A percentile compares a stretch with the other conserved stretches of the same genome.
These are phyloP conservation scores for Apiospora arundinis DNA, from an alignment of 2,329 filamentous ascomycete species.

Conservation along the genomic window DNA sequence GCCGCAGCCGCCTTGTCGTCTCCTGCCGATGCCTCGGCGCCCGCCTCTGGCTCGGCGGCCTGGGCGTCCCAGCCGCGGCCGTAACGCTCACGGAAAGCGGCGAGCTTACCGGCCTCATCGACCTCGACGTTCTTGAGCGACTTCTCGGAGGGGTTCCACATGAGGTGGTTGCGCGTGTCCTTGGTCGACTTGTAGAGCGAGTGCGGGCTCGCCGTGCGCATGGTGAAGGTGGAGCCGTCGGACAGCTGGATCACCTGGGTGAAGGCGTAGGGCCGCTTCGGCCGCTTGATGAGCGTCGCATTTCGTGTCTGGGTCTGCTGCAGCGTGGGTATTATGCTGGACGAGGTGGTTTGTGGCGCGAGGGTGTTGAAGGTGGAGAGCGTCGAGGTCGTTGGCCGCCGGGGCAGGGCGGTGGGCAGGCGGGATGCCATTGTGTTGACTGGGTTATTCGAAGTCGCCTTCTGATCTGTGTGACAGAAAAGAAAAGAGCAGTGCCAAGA, in stretches of 20 bases:
- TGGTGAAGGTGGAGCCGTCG: slow-evolving; percentile 85
- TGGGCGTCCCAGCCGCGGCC: slow-evolving; percentile 79
- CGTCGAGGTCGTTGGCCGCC: slow-evolving; percentile 23
- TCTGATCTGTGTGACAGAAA: not conserved
- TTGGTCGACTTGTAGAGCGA: slow-evolving; percentile 69
- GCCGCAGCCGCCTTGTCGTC: slow-evolving; percentile 12
- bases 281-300: slow-evolving; percentile 84
- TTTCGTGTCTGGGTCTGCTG: slow-evolving; percentile 69
- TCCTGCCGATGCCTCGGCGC: slow-evolving; percentile 20
- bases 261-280: slow-evolving; percentile 93
- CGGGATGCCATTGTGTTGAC: slow-evolving; percentile 24
- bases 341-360: slow-evolving; percentile 33
- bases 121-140: slow-evolving; percentile 88
- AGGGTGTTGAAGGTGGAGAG: slow-evolving; percentile 30
- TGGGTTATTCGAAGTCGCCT: not conserved
- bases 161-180: slow-evolving; percentile 85
- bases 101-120: slow-evolving; percentile 90
- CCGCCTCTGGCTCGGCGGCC: slow-evolving; percentile 37
- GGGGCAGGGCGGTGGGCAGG: slow-evolving; percentile 20
- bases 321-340: slow-evolving; percentile 28
- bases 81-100: slow-evolving; percentile 84
- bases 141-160: slow-evolving; percentile 89
- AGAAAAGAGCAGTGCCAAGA: not conserved
- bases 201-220: slow-evolving; percentile 76
- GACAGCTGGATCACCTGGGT: slow-evolving; percentile 94